Base-by-base conservation (phyloP, 306 rosid genomes). In the Inga oerstediana region DNA sequence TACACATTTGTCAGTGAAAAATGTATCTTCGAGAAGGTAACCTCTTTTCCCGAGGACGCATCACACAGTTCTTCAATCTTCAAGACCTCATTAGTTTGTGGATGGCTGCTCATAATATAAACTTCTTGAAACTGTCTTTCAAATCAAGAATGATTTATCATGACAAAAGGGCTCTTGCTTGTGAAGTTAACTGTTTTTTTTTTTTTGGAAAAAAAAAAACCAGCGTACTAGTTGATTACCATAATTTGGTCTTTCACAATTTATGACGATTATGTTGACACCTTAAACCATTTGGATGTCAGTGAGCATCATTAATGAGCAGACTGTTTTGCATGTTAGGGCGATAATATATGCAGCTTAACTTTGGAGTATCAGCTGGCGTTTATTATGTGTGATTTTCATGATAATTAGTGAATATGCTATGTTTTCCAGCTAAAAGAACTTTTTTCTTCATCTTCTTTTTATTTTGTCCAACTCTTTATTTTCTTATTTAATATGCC, bases 1-100 rank as follows among this genome's bases (percentile, higher is more conserved):
- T 65, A 91, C 98, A 39, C 98, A 96, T 87, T 89, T 96, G 74
- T 82, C 89, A 6, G 92, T 93, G 76, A 84, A 87, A 86, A 96
- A 96, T 81, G 98, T 96, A 80, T 88, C 94, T 78, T 69, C 91
- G 13, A 91, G 86, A 87, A 93, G 99, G 99, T 92, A 72, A 24
- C 58, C 71, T 74, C 66, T 79, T 72, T 87, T 46, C 74, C 71
- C 10, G 37, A 39, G 64, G 45, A 64, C 45, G 30, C 64, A 78
- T 84, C 48, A 30, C 68, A 32, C 51, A 3, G 44, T 74, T 73
- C 8, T 82, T 84, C 41, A 37, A 81, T 62, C 22, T 79, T 84
- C 48, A 30, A 14, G 61, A 14, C 52, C 27, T 72, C 27, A 56
- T 80, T 72, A 46, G 22, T 52, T 56, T 73, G 46, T 74, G 46